These are phyloP conservation scores for Verticillium zaregamsianum DNA, from an alignment of 2,329 filamentous ascomycete species.

Conservation along the genomic window DNA sequence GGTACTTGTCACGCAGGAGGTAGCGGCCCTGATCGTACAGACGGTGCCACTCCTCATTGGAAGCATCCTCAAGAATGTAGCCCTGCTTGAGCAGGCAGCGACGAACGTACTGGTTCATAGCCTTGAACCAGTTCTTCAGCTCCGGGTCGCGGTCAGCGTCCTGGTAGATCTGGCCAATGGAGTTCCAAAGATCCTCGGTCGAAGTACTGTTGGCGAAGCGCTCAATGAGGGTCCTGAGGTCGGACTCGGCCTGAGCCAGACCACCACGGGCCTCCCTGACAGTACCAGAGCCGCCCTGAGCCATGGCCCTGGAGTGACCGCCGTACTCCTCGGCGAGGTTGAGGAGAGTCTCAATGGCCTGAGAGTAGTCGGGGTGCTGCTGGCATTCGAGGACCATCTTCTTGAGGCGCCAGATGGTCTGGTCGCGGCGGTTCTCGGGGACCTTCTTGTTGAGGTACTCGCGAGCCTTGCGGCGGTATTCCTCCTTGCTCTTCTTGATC, in stretches of 20 bases:
- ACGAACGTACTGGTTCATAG: constrained; percentile 72
- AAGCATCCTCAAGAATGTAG: constrained; percentile 79
- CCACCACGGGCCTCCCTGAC: constrained; percentile 69
- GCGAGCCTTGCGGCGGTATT: constrained; percentile 48
- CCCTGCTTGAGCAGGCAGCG: constrained; percentile 84
- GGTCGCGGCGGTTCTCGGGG: constrained; percentile 87
- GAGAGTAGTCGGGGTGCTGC: constrained; percentile 87
- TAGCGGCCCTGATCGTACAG: constrained; percentile 83
- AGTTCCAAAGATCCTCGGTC: constrained; percentile 76
- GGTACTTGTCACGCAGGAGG: constrained; percentile 85
- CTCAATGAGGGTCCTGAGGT: constrained; percentile 84
- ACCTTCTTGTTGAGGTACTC: constrained; percentile 84
- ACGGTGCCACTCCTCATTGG: constrained; percentile 75
- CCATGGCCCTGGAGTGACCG: constrained; percentile 64
- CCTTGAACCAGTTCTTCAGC: constrained; percentile 84
- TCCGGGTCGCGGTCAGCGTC: constrained; percentile 85
- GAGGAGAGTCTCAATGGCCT: constrained; percentile 85
- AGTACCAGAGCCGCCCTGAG: constrained; percentile 60
- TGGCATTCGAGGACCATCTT: constrained; percentile 98
- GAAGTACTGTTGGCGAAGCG: constrained; percentile 95
- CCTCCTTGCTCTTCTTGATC: constrained; percentile 36
- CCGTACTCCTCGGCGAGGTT: constrained; percentile 81
- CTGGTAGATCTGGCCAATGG: constrained; percentile 79
- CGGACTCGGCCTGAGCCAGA: constrained; percentile 68
- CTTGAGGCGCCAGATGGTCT: constrained; percentile 86